phyloP scores from a whole-genome alignment of 441 rosid genomes.

The Sinapis alba region DNA sequence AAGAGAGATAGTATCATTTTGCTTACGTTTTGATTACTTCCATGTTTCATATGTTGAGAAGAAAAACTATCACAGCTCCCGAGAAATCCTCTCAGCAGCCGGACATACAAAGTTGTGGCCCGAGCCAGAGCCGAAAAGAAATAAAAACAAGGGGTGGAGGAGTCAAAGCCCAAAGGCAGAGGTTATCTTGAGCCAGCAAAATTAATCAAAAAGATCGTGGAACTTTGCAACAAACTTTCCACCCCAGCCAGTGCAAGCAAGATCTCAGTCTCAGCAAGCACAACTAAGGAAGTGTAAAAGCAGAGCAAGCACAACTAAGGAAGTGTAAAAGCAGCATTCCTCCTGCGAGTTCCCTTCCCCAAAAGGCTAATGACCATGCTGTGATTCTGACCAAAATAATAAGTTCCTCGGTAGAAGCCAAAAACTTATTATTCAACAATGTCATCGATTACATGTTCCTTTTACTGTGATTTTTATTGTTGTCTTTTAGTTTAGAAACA shows the following conservation, averaged over 20 bases:
- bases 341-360: neutral
- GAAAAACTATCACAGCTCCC: neutral
- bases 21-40: no score
- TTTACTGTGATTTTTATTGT: no score
- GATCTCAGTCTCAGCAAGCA: neutral
- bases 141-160: neutral
- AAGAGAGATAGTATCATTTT: no score
- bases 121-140: neutral
- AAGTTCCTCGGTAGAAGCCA: neutral
- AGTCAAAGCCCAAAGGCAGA: neutral
- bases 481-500: neutral
- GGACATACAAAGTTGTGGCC: neutral
- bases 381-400: neutral
- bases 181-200: neutral
- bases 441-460: neutral
- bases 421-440: neutral
- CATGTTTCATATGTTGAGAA: neutral
- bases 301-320: no score
- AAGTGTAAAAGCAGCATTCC: neutral
- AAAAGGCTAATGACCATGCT: neutral
- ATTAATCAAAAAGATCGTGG: neutral
- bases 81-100: neutral
- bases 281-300: no score
- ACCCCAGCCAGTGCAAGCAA: neutral
- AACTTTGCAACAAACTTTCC: neutral